Evolutionary conservation across 2,329 filamentous ascomycete species (phyloP).

Genomic region (Colletotrichum noveboracense): DNA sequence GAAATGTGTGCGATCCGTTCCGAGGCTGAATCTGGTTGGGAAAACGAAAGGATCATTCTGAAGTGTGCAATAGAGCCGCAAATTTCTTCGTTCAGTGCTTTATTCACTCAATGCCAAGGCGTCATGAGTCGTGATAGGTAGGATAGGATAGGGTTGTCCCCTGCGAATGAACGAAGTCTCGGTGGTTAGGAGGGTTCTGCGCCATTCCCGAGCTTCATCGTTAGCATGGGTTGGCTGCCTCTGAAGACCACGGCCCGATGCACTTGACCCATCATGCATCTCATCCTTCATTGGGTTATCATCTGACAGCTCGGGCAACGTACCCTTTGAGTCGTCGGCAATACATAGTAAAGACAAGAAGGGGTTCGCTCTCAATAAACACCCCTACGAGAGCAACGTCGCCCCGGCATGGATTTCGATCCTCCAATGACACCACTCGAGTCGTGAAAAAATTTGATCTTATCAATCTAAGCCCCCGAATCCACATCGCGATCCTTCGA

Average conservation of each 20-base stretch:
- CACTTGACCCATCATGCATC: background rate
- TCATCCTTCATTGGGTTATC: background rate
- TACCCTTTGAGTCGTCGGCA: background rate
- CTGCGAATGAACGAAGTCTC: background rate
- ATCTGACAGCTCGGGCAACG: background rate
- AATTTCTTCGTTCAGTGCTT: background rate
- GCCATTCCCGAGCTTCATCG: background rate
- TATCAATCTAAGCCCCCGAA: slow-evolving; percentile 6
- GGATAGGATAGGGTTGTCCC: background rate
- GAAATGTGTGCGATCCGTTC: background rate
- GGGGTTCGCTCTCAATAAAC: background rate
- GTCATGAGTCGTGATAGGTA: background rate
- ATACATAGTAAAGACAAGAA: background rate
- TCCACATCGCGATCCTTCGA: slow-evolving; percentile 7
- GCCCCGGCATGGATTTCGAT: background rate
- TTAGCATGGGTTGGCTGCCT: background rate
- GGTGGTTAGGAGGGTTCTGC: background rate
- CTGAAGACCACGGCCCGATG: background rate
- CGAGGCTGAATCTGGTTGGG: background rate
- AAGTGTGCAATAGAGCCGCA: background rate
- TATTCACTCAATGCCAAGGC: background rate
- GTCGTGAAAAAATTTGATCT: background rate
- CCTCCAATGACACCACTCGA: background rate
- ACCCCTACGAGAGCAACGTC: background rate
- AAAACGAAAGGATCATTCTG: background rate